Conservation (phyloP, 345 rosid genomes). For the Murraya paniculata region DNA sequence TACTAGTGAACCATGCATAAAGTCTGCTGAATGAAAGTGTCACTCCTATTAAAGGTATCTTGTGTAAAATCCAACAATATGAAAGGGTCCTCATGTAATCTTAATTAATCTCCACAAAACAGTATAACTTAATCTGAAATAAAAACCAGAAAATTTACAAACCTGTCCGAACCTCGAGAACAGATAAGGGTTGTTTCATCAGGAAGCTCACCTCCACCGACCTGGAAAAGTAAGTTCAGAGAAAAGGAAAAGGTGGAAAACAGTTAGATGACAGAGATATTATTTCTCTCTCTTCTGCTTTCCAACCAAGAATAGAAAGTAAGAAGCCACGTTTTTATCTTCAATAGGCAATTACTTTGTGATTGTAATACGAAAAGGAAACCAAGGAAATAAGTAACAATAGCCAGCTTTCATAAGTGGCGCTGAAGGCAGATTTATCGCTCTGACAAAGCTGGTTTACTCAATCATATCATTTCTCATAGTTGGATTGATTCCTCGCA, state of each 20-base stretch:
- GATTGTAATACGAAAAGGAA: background rate
- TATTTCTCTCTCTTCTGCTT: background rate
- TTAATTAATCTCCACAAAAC: slow-evolving; percentile 4
- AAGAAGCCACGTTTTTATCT: background rate
- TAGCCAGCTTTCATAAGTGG: background rate
- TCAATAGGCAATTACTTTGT: background rate
- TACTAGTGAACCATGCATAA: background rate
- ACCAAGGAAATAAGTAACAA: background rate
- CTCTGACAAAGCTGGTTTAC: background rate
- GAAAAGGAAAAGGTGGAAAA: slow-evolving; percentile 3
- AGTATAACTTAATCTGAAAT: background rate
- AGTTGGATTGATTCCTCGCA: background rate
- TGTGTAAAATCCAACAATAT: slow-evolving; percentile 6
- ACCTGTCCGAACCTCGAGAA: slow-evolving; percentile 97
- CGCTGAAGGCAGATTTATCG: background rate
- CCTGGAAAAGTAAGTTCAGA: slow-evolving; percentile 46
- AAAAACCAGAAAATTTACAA: slow-evolving; percentile 15
- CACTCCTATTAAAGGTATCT: background rate
- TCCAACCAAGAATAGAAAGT: slow-evolving; percentile 1
- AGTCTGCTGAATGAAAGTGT: background rate
- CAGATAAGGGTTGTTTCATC: slow-evolving; percentile 86
- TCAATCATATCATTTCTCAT: background rate
- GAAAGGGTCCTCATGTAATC: slow-evolving; percentile 6
- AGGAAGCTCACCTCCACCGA: slow-evolving; percentile 86
- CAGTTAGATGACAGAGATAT: background rate